Conservation (phyloP, 2,329 filamentous ascomycete species). For the Penicillium sp. region DNA sequence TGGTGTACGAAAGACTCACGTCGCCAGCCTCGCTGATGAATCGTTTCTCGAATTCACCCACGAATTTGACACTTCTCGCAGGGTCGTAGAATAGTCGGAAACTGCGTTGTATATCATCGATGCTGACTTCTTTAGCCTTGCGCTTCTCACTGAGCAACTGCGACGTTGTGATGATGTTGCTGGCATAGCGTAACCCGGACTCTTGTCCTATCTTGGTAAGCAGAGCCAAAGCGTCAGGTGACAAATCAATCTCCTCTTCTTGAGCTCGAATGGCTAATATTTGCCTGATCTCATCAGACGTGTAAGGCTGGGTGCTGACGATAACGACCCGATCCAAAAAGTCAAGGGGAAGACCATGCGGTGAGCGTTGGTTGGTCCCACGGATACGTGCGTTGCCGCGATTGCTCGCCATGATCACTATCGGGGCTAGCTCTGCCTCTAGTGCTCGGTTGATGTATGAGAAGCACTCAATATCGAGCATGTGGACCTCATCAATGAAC, state of each 20-base stretch:
- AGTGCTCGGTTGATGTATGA: slow-evolving; percentile 96
- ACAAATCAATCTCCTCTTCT: slow-evolving; percentile 92
- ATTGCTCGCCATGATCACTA: slow-evolving; percentile 99
- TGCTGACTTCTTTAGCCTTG: slow-evolving; percentile 73
- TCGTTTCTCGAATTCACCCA: slow-evolving; percentile 83
- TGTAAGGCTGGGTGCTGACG: slow-evolving; percentile 86
- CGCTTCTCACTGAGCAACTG: slow-evolving; percentile 84
- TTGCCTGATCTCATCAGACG: slow-evolving; percentile 78
- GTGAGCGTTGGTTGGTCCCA: slow-evolving; percentile 87
- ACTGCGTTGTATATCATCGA: slow-evolving; percentile 88
- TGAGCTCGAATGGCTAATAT: slow-evolving; percentile 89
- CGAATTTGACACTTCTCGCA: slow-evolving; percentile 80
- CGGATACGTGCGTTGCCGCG: slow-evolving; percentile 86
- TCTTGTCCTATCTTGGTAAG: slow-evolving; percentile 95
- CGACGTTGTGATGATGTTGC: slow-evolving; percentile 93
- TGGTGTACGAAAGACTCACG: slow-evolving; percentile 62
- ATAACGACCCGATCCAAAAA: slow-evolving; percentile 96
- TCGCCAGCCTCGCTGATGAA: slow-evolving; percentile 83
- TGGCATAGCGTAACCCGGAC: slow-evolving; percentile 89
- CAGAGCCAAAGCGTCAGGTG: slow-evolving; percentile 82
- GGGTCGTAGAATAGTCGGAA: slow-evolving; percentile 94
- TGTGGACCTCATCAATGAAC: slow-evolving; percentile 99
- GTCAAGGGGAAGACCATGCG: slow-evolving; percentile 90
- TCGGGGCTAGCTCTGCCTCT: slow-evolving; percentile 89
- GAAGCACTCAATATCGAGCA: slow-evolving; percentile 99